Base-by-base conservation (phyloP, 306 rosid species). In the Sicyos baderoa region DNA sequence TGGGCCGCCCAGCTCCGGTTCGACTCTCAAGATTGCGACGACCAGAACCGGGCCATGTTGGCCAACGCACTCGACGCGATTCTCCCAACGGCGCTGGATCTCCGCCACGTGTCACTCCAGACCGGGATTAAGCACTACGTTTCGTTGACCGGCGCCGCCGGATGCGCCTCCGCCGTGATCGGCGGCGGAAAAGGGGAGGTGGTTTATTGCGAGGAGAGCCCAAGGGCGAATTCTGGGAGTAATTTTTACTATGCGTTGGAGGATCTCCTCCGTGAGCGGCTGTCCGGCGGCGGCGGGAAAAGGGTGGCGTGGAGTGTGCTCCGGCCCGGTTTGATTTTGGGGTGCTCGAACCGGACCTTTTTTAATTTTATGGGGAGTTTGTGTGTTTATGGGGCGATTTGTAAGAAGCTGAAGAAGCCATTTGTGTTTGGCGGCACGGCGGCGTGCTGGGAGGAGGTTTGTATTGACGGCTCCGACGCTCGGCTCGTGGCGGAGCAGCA, bases 401-500 rank as follows among this genome's bases (percentile, higher is more conserved):
- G 99, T 71, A 88, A 79, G 74, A 78, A 83, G 50, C 69, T 88
- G 53, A 81, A 82, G 53, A 75, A 77, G 14, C 90, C 99, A 27
- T 88, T 93, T 79, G 82, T 88, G 59, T 93, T 88, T 77, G 97
- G 96, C 5, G 95, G 96, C 53, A 81, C 90, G 55, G 84, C 52
- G n/a, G 77, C 77, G 47, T 86, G 97, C 69, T 93, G 97, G 99
- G 86, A 86, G 45, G 91, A 88, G 86, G 53, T 76, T 4, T 88
- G 70, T 68, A 86, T 93, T 53, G 96, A 93, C 68, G 96, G 89
- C 3, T 93, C 96, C 51, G 97, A 93, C 66, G 89, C 85, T 52
- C 81, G 99, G 76, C 84, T 86, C 40, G 97, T 88, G n/a, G 94
- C 96, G n/a, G 88, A 88, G 29, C 99, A 88, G 52, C 87, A 93